Conservation (phyloP, 208 protist species). For the Wallacemonas sp. region DNA sequence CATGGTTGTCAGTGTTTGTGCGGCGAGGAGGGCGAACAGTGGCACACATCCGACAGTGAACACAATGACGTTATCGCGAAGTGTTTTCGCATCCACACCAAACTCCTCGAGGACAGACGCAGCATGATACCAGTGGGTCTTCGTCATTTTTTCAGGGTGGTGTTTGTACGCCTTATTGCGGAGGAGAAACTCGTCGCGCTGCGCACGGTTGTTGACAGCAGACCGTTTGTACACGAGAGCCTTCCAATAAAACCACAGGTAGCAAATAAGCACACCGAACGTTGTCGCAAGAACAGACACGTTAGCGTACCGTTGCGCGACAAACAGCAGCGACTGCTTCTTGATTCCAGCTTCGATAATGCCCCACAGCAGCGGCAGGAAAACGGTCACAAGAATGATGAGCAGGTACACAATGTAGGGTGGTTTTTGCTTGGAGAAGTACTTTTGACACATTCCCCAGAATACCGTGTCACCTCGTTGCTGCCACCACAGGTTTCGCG, state of each 20-base stretch:
- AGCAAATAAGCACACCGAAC: conserved; percentile 69
- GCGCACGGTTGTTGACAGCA: conserved; percentile 29
- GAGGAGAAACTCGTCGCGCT: conserved; percentile 67
- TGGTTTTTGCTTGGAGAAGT: conserved; percentile 54
- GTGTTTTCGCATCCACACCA: conserved; percentile 70
- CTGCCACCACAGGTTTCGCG: conserved; percentile 55
- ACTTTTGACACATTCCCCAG: conserved; percentile 70
- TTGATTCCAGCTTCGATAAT: conserved; percentile 51
- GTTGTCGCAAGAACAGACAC: conserved; percentile 51
- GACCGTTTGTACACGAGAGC: conserved; percentile 60
- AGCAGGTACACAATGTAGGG: conserved; percentile 74
- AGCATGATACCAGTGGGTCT: conserved; percentile 86
- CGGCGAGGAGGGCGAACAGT: conserved; percentile 70
- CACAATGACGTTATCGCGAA: conserved; percentile 69
- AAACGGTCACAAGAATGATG: conserved; percentile 59
- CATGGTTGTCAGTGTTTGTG: conserved; percentile 49
- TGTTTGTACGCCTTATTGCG: conserved; percentile 55
- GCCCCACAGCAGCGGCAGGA: conserved; percentile 75
- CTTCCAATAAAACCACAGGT: conserved; percentile 79
- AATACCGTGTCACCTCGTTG: conserved; percentile 60
- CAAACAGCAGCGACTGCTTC: conserved; percentile 63
- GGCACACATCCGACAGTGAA: conserved; percentile 80
- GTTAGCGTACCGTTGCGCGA: conserved; percentile 69
- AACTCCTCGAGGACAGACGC: conserved; percentile 81
- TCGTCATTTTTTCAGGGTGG: conserved; percentile 40